Evolutionary conservation across 225 moss, liverwort and hornwort species (phyloP).

Genomic region (Polytrichum formosum): DNA sequence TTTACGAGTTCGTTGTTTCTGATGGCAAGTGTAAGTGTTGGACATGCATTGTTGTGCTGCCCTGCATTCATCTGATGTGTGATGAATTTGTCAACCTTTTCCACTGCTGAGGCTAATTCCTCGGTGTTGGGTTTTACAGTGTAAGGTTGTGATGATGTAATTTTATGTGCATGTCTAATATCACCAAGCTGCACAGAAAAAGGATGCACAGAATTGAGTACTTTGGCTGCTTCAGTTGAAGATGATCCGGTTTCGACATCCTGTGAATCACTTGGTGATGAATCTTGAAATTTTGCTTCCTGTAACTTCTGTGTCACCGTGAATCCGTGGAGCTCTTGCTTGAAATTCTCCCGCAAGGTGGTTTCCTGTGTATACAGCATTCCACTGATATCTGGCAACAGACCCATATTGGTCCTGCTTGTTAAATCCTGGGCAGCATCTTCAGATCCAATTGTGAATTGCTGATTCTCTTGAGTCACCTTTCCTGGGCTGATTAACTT

Average conservation of each 20-base stretch:
- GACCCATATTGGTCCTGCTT: slow-evolving; percentile 22
- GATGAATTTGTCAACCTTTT: not conserved
- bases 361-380: slow-evolving; percentile 28
- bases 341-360: slow-evolving; percentile 9
- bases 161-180: slow-evolving; percentile 16
- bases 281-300: no score
- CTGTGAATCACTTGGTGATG: no score
- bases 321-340: slow-evolving; percentile 5
- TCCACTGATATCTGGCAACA: slow-evolving; percentile 37
- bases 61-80: not conserved
- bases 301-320: not conserved
- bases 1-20: slow-evolving; percentile 27
- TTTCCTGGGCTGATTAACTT: slow-evolving; percentile 3
- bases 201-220: slow-evolving; percentile 1
- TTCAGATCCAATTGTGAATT: slow-evolving; percentile 1
- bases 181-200: not conserved
- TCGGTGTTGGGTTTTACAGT: slow-evolving; percentile 16
- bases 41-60: slow-evolving; percentile 11
- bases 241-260: no score
- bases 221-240: no score
- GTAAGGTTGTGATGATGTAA: slow-evolving; percentile 14
- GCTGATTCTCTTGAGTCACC: slow-evolving; percentile 8
- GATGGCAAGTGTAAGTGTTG: slow-evolving; percentile 31
- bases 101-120: slow-evolving; percentile 9
- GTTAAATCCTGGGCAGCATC: slow-evolving; percentile 6